Evolutionary conservation across 768 basidiomycete genomes (phyloP), one percentile per base, ranked within the genome.

Genomic region (Podaxis sp.): DNA sequence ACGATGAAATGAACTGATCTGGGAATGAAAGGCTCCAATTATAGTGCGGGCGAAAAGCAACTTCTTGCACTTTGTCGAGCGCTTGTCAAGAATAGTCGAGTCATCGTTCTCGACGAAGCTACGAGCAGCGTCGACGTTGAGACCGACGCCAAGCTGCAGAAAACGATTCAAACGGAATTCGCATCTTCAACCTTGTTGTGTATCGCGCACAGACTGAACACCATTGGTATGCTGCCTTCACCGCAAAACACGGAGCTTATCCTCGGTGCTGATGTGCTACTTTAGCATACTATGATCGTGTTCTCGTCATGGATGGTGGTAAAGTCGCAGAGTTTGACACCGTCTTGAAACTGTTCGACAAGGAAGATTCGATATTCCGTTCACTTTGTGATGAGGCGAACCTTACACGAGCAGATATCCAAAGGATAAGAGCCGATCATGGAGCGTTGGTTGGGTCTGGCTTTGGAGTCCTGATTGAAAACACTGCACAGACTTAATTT

Each of bases 251-350:
- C 17, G 13, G 17, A 28, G 36, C 12, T 36, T 58, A 44, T 26
- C 48, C 48, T 51, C n/a, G 12, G 4, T 48, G 30, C 38, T 60
- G 30, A 61, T 26, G 13, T 10, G 17, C 20, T 56, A n/a, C 40
- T 64, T 2, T 51, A 85, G 85, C 80, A 0, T 83, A 89, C 67
- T 90, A 87, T 65, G 87, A 90, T 68, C 80, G 85, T 22, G 80
- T 91, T 22, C 74, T 93, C 17, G 89, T 91, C 50, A 88, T 93
- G 87, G 85, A 89, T 66, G 74, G 79, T 28, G 90, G 91, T 3
- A 68, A 75, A 36, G 83, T 91, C 2, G 87, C 85, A 10, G 90
- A 92, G 72, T 90, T 85, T 69, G 90, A 91, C 73, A 87, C 87
- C 1, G 90, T 91, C 2, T 77, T 88, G 46, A 81, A 79, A 64